Evolutionary conservation across 805 yeast genomes (phyloP).

Genomic region (Nakazawaea siamensis): DNA sequence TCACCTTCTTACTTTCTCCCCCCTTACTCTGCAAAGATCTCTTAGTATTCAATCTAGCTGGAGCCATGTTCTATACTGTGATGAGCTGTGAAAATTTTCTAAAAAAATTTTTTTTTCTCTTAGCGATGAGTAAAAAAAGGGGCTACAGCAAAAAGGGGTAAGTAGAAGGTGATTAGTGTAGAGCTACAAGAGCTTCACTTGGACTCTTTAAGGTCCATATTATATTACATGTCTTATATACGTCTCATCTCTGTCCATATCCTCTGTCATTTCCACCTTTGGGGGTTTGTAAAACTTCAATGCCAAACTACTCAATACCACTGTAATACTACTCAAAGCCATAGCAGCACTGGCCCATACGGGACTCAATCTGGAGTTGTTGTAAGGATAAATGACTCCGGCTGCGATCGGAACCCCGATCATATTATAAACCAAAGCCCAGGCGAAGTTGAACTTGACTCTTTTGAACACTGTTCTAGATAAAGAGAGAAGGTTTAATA

Average conservation of each 20-base stretch:
- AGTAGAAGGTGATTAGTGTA: too few relatives aligned
- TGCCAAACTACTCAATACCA: constrained; percentile 47
- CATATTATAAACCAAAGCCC: constrained; percentile 51
- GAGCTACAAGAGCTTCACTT: neutral
- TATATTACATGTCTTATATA: too few relatives aligned
- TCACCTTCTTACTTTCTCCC: constrained; percentile 4
- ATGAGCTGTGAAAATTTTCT: constrained; percentile 3
- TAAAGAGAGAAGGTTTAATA: constrained; percentile 47
- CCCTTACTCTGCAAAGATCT: constrained; percentile 8
- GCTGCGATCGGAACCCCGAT: constrained; percentile 59
- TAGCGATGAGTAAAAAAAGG: too few relatives aligned
- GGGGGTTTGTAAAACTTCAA: constrained; percentile 38
- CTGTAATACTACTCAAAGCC: constrained; percentile 54
- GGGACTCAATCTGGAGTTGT: constrained; percentile 46
- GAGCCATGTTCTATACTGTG: constrained; percentile 4
- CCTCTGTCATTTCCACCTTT: constrained; percentile 11
- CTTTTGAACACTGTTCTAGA: constrained; percentile 41
- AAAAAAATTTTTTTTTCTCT: constrained; percentile 1
- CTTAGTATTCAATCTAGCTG: constrained; percentile 4
- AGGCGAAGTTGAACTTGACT: constrained; percentile 48
- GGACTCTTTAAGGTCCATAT: neutral
- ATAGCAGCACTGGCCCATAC: constrained; percentile 65
- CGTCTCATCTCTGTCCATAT: neutral
- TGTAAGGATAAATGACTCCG: constrained; percentile 53
- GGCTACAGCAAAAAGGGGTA: too few relatives aligned